These are phyloP conservation scores for Eucalyptus pauciflora DNA, from an alignment of 345 rosid species.

Conservation along the genomic window DNA sequence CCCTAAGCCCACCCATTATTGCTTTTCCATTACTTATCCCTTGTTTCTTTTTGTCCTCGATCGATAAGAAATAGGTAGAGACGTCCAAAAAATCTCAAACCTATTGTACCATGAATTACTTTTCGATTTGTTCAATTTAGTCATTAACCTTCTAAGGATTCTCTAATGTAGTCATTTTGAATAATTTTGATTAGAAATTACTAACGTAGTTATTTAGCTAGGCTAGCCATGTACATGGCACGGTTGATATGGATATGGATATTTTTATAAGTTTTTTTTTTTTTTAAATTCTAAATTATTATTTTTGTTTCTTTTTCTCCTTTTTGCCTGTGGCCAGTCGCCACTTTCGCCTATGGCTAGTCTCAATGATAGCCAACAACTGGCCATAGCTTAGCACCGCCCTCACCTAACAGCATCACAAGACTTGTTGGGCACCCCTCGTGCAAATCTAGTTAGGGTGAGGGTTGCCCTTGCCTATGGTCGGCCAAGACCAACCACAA, in stretches of 20 bases:
- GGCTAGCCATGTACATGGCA: not conserved
- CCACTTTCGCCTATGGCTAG: too few relatives aligned
- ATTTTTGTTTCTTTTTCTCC: fast-evolving
- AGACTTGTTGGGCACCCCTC: not conserved
- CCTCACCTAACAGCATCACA: not conserved
- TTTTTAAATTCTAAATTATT: too few relatives aligned
- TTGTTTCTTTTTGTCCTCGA: not conserved
- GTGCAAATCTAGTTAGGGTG: too few relatives aligned
- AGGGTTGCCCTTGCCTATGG: not conserved
- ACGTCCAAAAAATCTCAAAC: not conserved
- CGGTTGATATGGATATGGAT: not conserved
- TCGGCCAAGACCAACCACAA: not conserved
- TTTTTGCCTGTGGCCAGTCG: too few relatives aligned
- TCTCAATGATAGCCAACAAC: not conserved
- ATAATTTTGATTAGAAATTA: not conserved
- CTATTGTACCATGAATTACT: fast-evolving
- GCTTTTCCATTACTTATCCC: not conserved
- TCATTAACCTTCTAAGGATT: not conserved
- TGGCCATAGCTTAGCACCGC: not conserved
- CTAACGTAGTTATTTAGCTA: not conserved
- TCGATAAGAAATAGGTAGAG: not conserved
- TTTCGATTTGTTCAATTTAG: fast-evolving
- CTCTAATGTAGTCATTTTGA: fast-evolving
- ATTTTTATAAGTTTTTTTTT: too few relatives aligned
- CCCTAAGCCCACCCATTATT: not conserved